Conservation (phyloP, 2,329 filamentous ascomycete genomes). For the Botryosphaeria agaves region DNA sequence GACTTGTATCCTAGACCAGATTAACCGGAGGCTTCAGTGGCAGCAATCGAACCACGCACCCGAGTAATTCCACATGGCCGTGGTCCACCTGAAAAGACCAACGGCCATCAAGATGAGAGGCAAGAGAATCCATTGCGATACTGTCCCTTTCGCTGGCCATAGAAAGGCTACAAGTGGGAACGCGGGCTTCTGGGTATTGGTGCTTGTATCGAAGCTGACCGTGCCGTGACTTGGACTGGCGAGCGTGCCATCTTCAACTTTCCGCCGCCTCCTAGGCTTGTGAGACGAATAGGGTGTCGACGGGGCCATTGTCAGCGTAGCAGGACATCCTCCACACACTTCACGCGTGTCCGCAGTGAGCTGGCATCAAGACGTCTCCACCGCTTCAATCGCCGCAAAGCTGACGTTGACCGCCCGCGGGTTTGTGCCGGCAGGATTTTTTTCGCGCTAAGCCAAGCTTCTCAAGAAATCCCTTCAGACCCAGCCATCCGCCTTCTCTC, state of each 20-base stretch:
- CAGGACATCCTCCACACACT: too few relatives aligned
- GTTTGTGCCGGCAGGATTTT: too few relatives aligned
- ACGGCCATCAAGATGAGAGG: constrained; percentile 76
- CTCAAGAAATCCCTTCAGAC: too few relatives aligned
- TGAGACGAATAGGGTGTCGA: constrained; percentile 9
- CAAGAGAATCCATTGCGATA: constrained; percentile 82
- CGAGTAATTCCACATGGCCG: constrained; percentile 88
- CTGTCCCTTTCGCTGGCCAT: constrained; percentile 70
- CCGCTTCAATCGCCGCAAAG: too few relatives aligned
- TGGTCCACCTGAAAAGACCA: constrained; percentile 87
- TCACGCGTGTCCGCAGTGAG: too few relatives aligned
- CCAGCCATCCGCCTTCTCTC: too few relatives aligned
- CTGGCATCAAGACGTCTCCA: too few relatives aligned
- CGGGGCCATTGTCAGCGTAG: too few relatives aligned
- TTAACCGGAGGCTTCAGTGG: constrained; percentile 2
- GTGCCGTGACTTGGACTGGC: constrained; percentile 24
- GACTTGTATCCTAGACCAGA: constrained; percentile 45
- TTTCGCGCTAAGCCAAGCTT: too few relatives aligned
- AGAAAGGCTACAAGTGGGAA: constrained; percentile 91
- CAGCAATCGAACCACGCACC: constrained; percentile 32
- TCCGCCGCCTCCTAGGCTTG: constrained; percentile 26
- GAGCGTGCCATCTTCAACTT: constrained; percentile 19
- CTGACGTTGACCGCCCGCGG: too few relatives aligned
- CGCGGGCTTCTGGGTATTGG: constrained; percentile 40
- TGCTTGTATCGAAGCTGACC: constrained; percentile 23